A percentile compares a stretch with the other conserved stretches of the same genome.
These are phyloP conservation scores for Stagonosporopsis chrysanthemi DNA, from an alignment of 2,329 filamentous ascomycete genomes.

Conservation along the genomic window DNA sequence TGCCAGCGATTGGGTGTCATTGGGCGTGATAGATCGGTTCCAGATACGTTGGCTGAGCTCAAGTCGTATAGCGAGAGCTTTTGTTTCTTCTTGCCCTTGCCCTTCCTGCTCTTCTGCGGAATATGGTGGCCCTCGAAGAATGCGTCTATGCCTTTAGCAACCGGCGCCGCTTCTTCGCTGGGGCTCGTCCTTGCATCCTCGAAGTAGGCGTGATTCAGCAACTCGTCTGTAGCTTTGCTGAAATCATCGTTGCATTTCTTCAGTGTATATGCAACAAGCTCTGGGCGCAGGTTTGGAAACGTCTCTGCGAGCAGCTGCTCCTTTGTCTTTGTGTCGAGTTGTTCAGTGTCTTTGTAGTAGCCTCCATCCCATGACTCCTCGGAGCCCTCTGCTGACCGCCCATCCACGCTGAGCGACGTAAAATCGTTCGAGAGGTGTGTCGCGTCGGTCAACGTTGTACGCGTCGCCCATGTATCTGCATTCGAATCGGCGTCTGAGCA, in stretches of 20 bases:
- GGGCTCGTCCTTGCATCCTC: slow-evolving; percentile 67
- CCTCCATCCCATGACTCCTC: slow-evolving; percentile 35
- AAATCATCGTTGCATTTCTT: slow-evolving; percentile 73
- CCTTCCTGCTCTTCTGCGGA: slow-evolving; percentile 50
- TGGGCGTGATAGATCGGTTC: slow-evolving; percentile 24
- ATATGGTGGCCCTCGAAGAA: slow-evolving; percentile 69
- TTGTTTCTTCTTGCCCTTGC: slow-evolving; percentile 54
- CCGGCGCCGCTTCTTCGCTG: slow-evolving; percentile 46
- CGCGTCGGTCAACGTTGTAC: slow-evolving; percentile 58
- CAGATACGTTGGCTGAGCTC: slow-evolving; percentile 34
- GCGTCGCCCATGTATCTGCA: slow-evolving; percentile 49
- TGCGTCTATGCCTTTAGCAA: slow-evolving; percentile 78
- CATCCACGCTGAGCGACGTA: slow-evolving; percentile 45
- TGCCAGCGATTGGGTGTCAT: slow-evolving; percentile 64
- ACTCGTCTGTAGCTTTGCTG: slow-evolving; percentile 75
- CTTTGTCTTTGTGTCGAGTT: slow-evolving; percentile 67
- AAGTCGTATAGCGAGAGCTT: slow-evolving; percentile 32
- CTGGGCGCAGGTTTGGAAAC: slow-evolving; percentile 72
- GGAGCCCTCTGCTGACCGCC: slow-evolving; percentile 27
- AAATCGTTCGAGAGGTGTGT: slow-evolving; percentile 59
- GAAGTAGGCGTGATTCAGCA: slow-evolving; percentile 81
- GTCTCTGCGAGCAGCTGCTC: slow-evolving; percentile 69
- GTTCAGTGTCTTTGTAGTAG: slow-evolving; percentile 49
- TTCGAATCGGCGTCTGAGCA: slow-evolving; percentile 44
- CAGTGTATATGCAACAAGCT: slow-evolving; percentile 71